A percentile compares a stretch with the other conserved stretches of the same genome.
These are phyloP conservation scores for Aschersonia sp. DNA, from an alignment of 2,329 filamentous ascomycete species.

Conservation along the genomic window DNA sequence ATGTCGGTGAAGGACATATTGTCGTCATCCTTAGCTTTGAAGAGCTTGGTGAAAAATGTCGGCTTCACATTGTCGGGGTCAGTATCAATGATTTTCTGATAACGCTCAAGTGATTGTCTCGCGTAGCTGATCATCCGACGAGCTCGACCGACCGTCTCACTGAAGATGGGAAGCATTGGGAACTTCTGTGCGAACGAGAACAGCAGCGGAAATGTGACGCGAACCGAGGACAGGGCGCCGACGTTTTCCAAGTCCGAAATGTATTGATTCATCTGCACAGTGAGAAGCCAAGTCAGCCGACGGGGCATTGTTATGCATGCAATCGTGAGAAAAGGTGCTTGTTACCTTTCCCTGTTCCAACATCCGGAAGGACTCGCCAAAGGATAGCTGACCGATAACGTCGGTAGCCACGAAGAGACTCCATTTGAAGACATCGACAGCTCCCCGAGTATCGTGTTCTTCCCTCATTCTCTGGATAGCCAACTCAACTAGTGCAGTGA, in stretches of 20 bases:
- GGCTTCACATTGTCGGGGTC: constrained; percentile 9
- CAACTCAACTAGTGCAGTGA: constrained; percentile 21
- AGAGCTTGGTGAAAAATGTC: constrained; percentile 23
- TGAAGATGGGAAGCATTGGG: constrained; percentile 11
- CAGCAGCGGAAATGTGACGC: constrained; percentile 14
- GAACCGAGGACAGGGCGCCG: constrained; percentile 9
- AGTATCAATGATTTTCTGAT: constrained; percentile 10
- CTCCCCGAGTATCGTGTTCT: constrained; percentile 22
- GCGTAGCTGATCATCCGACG: constrained; percentile 11
- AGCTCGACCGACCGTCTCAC: constrained; percentile 2
- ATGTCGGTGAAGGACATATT: constrained; percentile 18
- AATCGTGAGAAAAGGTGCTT: not conserved
- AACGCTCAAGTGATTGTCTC: constrained; percentile 12
- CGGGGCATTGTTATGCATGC: not conserved
- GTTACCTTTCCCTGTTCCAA: constrained; percentile 32
- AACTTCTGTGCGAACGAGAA: constrained; percentile 7
- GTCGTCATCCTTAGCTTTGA: constrained; percentile 17
- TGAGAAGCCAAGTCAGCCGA: not conserved
- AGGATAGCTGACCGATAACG: constrained; percentile 35
- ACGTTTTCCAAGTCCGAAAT: constrained; percentile 20
- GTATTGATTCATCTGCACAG: constrained; percentile 18
- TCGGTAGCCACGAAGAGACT: constrained; percentile 39
- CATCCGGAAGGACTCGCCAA: constrained; percentile 40
- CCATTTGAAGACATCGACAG: constrained; percentile 36
- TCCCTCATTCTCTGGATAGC: constrained; percentile 26